Evolutionary conservation across 2,329 filamentous ascomycete genomes (phyloP).

Genomic region (Alternaria sp.): DNA sequence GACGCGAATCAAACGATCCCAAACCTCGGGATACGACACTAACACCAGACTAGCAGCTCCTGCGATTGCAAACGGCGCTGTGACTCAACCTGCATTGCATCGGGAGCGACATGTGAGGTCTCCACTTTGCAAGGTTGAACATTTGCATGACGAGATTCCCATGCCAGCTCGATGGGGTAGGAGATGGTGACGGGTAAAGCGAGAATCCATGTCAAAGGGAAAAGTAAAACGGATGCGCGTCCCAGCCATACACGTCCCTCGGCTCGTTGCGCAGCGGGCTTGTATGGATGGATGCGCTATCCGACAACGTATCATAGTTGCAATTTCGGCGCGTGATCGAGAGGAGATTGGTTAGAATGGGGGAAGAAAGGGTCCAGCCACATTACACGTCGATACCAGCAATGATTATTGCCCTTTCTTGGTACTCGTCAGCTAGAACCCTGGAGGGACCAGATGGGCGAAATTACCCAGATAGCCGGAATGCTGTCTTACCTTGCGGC

Average conservation of each 20-base stretch:
- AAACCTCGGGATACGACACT: background rate
- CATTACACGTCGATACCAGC: conserved; percentile 5
- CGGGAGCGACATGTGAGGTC: background rate
- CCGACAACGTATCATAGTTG: background rate
- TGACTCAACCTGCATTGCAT: background rate
- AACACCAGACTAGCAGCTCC: background rate
- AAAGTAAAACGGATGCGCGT: background rate
- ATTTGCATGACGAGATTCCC: background rate
- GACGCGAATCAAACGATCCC: background rate
- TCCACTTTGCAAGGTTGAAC: background rate
- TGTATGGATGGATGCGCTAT: conserved; percentile 2
- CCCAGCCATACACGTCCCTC: conserved; percentile 2
- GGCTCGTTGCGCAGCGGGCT: background rate
- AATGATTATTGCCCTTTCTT: background rate
- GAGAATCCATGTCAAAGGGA: background rate
- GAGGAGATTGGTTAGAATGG: background rate
- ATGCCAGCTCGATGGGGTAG: background rate
- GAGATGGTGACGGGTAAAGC: background rate
- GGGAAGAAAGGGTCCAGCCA: conserved; percentile 3
- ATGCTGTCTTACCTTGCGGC: background rate
- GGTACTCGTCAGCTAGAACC: background rate
- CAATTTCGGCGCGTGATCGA: background rate
- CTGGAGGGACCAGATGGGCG: background rate
- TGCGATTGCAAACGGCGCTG: background rate
- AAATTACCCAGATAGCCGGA: background rate